phyloP scores from a whole-genome alignment of 768 basidiomycete genomes.

The Suillus tomentosus region DNA sequence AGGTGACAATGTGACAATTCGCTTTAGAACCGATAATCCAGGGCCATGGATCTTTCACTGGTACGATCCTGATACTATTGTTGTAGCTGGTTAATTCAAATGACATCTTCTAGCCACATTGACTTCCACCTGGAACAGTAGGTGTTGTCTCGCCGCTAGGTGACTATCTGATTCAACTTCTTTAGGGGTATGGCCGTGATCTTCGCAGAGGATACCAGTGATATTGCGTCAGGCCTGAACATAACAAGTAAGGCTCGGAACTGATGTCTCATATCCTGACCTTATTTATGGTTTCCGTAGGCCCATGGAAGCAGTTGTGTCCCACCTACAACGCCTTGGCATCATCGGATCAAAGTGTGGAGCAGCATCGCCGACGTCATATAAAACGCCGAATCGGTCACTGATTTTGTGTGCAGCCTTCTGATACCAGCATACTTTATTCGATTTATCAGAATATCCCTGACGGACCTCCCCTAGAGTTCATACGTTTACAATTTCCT shows the following conservation, averaged over 20 bases:
- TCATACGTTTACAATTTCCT: no score
- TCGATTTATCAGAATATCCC: background rate
- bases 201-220: slow-evolving; percentile 37
- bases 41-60: slow-evolving; percentile 58
- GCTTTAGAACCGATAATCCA: slow-evolving; percentile 69
- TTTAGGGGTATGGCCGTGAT: slow-evolving; percentile 45
- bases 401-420: background rate
- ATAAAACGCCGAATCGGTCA: background rate
- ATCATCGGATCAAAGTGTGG: background rate
- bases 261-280: background rate
- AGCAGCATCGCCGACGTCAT: background rate
- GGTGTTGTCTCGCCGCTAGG: slow-evolving; percentile 10
- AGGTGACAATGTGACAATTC: slow-evolving; percentile 50
- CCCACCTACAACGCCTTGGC: slow-evolving; percentile 7
- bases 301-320: slow-evolving; percentile 9
- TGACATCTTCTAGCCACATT: slow-evolving; percentile 32
- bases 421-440: background rate
- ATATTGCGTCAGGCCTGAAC: slow-evolving; percentile 18
- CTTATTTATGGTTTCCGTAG: slow-evolving; percentile 2
- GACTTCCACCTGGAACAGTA: slow-evolving; percentile 40
- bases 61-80: slow-evolving; percentile 12
- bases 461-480: no score
- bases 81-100: background rate
- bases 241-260: slow-evolving; percentile 20
- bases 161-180: slow-evolving; percentile 32